A percentile compares a stretch with the other conserved stretches of the same genome.
phyloP scores from a whole-genome alignment of 257 asterid genomes.

The Gentiana macrophylla region DNA sequence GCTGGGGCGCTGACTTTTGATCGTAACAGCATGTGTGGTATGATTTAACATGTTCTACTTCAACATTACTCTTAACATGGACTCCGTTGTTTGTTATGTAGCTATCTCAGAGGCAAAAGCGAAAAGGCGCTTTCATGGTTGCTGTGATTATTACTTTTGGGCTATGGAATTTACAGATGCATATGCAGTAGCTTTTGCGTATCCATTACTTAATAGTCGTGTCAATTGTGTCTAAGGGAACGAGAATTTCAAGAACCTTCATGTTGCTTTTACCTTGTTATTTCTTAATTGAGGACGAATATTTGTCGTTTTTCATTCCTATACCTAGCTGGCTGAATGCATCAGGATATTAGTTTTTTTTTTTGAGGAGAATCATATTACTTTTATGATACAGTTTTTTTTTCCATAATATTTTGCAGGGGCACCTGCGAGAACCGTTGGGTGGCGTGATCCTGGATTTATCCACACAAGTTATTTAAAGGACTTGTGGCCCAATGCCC shows the following conservation, averaged over 20 bases:
- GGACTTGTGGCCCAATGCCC: slow-evolving; percentile 43
- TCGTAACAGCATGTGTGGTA: slow-evolving; percentile 83
- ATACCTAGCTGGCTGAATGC: not conserved
- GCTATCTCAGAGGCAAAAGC: slow-evolving; percentile 6
- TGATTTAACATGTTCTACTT: not conserved
- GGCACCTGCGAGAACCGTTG: slow-evolving; percentile 51
- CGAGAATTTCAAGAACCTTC: not conserved
- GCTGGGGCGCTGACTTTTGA: slow-evolving; percentile 82
- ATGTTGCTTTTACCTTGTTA: too few relatives aligned
- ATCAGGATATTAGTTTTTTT: too few relatives aligned
- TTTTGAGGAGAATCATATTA: too few relatives aligned
- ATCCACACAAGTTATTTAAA: slow-evolving; percentile 38
- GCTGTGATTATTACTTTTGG: too few relatives aligned
- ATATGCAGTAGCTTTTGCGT: too few relatives aligned
- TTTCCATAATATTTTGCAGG: slow-evolving; percentile 29
- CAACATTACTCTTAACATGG: not conserved
- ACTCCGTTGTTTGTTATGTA: not conserved
- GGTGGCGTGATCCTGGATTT: slow-evolving; percentile 57
- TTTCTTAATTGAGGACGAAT: too few relatives aligned
- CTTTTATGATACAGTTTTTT: too few relatives aligned
- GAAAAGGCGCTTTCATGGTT: too few relatives aligned
- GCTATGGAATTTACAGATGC: too few relatives aligned
- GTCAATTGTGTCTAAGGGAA: too few relatives aligned
- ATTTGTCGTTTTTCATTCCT: too few relatives aligned
- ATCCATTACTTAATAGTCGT: too few relatives aligned